Percentiles rank a stretch among this genome's conserved stretches.
phyloP scores from a whole-genome alignment of 2,329 filamentous ascomycete genomes.

The Teratosphaeria pseudoeucalypti region DNA sequence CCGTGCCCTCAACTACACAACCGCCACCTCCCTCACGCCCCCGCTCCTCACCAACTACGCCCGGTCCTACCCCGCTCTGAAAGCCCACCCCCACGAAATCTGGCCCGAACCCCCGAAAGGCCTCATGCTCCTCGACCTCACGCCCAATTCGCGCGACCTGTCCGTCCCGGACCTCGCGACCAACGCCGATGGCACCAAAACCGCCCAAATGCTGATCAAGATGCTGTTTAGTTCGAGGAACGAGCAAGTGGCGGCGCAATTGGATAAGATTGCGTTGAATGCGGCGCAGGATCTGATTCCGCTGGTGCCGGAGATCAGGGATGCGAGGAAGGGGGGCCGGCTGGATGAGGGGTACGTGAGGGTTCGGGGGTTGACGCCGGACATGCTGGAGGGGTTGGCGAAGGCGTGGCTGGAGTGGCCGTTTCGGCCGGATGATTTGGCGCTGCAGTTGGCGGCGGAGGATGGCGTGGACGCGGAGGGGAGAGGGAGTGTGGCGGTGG shows the following conservation, averaged over 20 bases:
- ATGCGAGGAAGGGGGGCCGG: conserved; percentile 39
- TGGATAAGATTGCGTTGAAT: conserved; percentile 50
- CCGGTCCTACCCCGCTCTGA: conserved; percentile 60
- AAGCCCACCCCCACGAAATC: conserved; percentile 50
- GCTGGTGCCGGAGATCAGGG: conserved; percentile 39
- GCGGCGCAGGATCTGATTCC: conserved; percentile 45
- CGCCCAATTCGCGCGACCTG: conserved; percentile 40
- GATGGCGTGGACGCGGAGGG: background rate
- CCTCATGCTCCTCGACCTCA: conserved; percentile 55
- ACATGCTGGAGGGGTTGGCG: conserved; percentile 49
- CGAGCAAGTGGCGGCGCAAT: conserved; percentile 29
- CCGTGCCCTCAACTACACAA: background rate
- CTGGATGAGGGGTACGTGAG: conserved; percentile 32
- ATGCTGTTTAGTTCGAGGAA: conserved; percentile 29
- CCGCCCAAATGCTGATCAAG: conserved; percentile 39
- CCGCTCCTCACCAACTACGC: conserved; percentile 54
- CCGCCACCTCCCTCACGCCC: background rate
- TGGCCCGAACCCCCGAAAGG: conserved; percentile 34
- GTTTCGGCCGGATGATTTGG: conserved; percentile 32
- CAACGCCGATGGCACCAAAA: conserved; percentile 12
- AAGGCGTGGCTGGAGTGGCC: conserved; percentile 57
- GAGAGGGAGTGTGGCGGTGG: background rate
- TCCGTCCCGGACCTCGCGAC: conserved; percentile 20
- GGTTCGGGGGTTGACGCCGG: conserved; percentile 41
- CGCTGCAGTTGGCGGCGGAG: conserved; percentile 9